Base-by-base conservation (phyloP, 179 eudicot species). In the Pouteria campechiana region DNA sequence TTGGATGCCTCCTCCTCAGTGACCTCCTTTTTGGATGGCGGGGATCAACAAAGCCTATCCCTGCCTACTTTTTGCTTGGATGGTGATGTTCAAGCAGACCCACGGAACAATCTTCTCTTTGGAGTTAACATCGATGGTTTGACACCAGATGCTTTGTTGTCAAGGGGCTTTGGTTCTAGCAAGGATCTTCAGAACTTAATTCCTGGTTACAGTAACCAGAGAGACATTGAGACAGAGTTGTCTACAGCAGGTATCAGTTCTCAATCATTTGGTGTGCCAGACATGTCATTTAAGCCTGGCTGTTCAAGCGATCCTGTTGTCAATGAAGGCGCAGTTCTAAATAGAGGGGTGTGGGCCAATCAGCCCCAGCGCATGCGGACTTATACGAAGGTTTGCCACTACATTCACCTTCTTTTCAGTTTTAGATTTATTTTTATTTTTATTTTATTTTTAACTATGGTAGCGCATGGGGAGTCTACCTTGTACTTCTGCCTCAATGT, bases 321-420 rank as follows among this genome's bases (percentile, higher is more conserved):
- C 16, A 74, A 66, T 31, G 89, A 79, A 7, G 63, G 78, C 37
- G 83, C 78, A n/a, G 90, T 74, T 48, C 25, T 79, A 42, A 69
- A 63, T 31, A 78, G 80, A 32, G 94, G 90, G 33, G 50, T 76
- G 48, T 86, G 96, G 96, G 78, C 74, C 2, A 75, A 55, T 60
- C 98, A 79, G 55, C 54, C 80, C 59, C 98, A 70, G 45, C 78
- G 90, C 50, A 86, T 85, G 90, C 72, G 98, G 65, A 90, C 98
- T 10, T 90, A 81, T 41, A 90, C 98, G 36, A 90, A 90, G 98
- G 98, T 87, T 31, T 48, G 70, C 15, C 44, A 17, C 13, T 37
- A 46, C 31, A 23, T 45, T 52, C 24, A 18, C 20, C 27, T 17
- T 6, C 38, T 3, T 21, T 8, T n/a, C n/a, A n/a, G n/a, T n/a